These are phyloP conservation scores for Funneliformis geosporum DNA, from an alignment of 192 early-diverging fungal species.

Conservation along the genomic window DNA sequence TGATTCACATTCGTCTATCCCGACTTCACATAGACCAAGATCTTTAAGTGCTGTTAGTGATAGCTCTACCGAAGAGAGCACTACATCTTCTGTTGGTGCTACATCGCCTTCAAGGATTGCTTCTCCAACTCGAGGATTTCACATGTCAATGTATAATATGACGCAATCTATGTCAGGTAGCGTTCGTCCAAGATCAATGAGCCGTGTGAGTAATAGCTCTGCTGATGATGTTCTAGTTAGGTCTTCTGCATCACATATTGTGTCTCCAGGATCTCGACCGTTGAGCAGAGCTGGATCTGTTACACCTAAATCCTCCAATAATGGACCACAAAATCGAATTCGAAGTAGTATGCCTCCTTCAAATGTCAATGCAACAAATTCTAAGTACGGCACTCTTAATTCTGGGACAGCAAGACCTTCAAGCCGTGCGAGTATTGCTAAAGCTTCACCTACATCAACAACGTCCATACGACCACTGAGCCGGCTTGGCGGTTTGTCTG, in stretches of 20 bases:
- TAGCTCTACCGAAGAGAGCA: slow-evolving; percentile 32
- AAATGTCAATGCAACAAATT: not conserved
- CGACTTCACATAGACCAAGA: slow-evolving; percentile 1
- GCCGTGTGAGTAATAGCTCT: slow-evolving; percentile 26
- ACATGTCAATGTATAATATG: slow-evolving; percentile 9
- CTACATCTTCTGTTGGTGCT: slow-evolving; percentile 22
- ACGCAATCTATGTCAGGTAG: not conserved
- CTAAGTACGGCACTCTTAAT: not conserved
- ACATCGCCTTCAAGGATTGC: slow-evolving; percentile 19
- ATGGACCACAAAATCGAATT: slow-evolving; percentile 3
- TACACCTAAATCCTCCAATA: slow-evolving; percentile 3
- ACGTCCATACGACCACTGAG: not conserved
- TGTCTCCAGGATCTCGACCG: not conserved
- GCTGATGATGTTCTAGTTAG: slow-evolving; percentile 15
- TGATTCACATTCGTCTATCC: not conserved
- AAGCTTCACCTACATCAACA: not conserved
- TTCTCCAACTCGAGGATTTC: slow-evolving; percentile 10
- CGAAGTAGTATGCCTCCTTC: not conserved
- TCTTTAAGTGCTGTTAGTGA: slow-evolving; percentile 23
- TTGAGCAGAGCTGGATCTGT: slow-evolving; percentile 4
- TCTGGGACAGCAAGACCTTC: not conserved
- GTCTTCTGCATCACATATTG: not conserved
- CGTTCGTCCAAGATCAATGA: slow-evolving; percentile 26
- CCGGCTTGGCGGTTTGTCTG: not conserved
- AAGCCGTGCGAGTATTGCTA: not conserved